Evolutionary conservation across 306 rosid species (phyloP).

Genomic region (Lablab purpureus): DNA sequence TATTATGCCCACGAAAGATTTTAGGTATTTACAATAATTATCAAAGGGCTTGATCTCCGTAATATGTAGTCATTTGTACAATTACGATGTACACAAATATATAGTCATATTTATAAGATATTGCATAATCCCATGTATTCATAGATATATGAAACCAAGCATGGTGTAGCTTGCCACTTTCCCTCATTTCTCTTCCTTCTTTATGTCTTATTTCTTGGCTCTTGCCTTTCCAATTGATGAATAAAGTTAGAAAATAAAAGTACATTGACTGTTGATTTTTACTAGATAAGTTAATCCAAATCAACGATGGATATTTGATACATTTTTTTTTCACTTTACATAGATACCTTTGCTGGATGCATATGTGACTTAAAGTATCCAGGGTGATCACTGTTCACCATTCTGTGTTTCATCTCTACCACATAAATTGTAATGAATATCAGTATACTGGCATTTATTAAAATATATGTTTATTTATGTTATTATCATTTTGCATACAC

Average conservation of each 20-base stretch:
- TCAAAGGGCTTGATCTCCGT: conserved; percentile 11
- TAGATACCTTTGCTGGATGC: background rate
- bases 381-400: background rate
- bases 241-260: background rate
- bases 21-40: conserved; percentile 7
- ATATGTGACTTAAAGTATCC: background rate
- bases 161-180: background rate
- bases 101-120: background rate
- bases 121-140: background rate
- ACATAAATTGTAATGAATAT: background rate
- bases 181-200: background rate
- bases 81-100: background rate
- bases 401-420: background rate
- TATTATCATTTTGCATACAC: too few species aligned
- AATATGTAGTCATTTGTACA: background rate
- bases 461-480: too few species aligned
- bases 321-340: background rate
- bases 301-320: background rate
- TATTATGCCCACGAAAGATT: background rate
- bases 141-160: conserved; percentile 7
- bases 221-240: too few species aligned
- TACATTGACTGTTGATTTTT: background rate
- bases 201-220: background rate
- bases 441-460: background rate
- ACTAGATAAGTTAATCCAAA: background rate